Evolutionary conservation across 2,329 filamentous ascomycete species (phyloP), one percentile per base, ranked within the genome.

Genomic region (Biscogniauxia mediterranea): DNA sequence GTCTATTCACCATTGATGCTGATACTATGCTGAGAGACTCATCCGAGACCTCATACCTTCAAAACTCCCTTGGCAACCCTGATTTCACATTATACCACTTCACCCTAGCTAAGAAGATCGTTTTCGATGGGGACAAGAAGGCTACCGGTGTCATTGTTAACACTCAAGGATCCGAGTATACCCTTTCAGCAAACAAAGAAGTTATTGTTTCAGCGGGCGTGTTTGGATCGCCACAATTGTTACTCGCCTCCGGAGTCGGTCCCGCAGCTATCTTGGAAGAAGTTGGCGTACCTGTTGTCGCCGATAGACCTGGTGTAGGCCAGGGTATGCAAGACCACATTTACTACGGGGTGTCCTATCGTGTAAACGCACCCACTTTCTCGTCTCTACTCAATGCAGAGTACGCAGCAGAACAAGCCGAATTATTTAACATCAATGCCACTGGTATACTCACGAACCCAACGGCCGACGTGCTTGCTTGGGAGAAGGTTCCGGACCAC

Each of bases 151-250:
- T 68, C 5, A 21, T 57, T 6, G 62, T 68, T 11, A 61, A 65
- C 74, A 8, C 52, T 71, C 49, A 65, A 61, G 8, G 64, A 21
- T 11, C 56, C 53, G 55, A 66, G 6, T 76, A 69, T 28, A 66
- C 73, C 54, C n/a, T 66, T 3, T 46, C 60, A 23, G 60, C 38
- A 55, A 84, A 81, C 66, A 80, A 78, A 69, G 87, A 89, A 75
- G 89, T 85, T 52, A 83, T 89, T 66, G 79, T 89, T 65, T 89
- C 85, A 73, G 86, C 85, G 42, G 87, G 87, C 68, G 85, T 86
- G 55, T 81, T 89, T 60, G 86, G 89, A 72, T 89, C 87, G 1
- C 86, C 86, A 38, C 82, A 86, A 57, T 66, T 76, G 5, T 68
- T 77, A 1, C 73, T 78, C 66, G 68, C 76, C 3, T 78, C 75